A percentile compares a stretch with the other conserved stretches of the same genome.
Conservation (phyloP, 2,329 filamentous ascomycete species). For the Calonectria naviculata region DNA sequence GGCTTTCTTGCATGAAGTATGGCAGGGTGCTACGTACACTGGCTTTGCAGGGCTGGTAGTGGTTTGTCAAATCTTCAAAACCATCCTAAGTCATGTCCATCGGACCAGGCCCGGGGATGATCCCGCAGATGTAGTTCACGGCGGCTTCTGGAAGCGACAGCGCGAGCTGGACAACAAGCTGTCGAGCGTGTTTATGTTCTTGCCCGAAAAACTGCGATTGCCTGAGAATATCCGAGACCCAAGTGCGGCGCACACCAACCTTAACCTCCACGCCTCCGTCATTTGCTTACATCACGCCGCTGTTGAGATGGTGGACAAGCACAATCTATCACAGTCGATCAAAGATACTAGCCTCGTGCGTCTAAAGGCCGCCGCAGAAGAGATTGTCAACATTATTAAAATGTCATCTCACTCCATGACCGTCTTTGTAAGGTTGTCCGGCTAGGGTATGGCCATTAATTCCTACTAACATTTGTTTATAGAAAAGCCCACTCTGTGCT, state of each 20-base stretch:
- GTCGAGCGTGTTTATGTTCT: constrained; percentile 79
- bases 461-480: neutral
- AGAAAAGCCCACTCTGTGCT: constrained; percentile 58
- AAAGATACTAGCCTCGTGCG: constrained; percentile 78
- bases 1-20: constrained; percentile 71
- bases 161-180: constrained; percentile 84
- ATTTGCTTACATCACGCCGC: constrained; percentile 93
- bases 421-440: constrained; percentile 68
- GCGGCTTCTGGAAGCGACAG: constrained; percentile 88
- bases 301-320: constrained; percentile 82
- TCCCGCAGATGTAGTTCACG: constrained; percentile 78
- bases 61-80: constrained; percentile 82
- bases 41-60: constrained; percentile 79
- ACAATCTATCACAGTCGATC: constrained; percentile 73
- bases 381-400: constrained; percentile 86
- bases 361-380: constrained; percentile 82
- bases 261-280: constrained; percentile 87
- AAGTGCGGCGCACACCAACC: constrained; percentile 83
- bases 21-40: constrained; percentile 73
- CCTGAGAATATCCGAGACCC: constrained; percentile 76
- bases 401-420: constrained; percentile 78
- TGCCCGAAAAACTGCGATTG: constrained; percentile 80
- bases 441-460: no score
- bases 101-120: constrained; percentile 75
- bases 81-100: constrained; percentile 85